Evolutionary conservation across 1,284 basidiomycete species (phyloP), one percentile per base, ranked within the genome.

Genomic region (Tremellales sp.): DNA sequence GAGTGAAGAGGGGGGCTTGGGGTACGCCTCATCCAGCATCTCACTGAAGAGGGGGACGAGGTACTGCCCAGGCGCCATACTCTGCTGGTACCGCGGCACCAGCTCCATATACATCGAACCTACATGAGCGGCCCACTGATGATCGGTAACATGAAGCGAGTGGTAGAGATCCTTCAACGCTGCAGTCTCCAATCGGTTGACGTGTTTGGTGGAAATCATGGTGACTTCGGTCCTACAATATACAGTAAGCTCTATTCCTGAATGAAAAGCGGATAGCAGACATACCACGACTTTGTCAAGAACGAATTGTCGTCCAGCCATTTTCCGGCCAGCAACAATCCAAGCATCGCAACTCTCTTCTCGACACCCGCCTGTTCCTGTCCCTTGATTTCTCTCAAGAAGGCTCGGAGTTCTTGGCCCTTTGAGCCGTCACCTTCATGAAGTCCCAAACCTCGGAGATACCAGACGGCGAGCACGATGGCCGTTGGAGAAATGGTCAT

Each of bases 301-400:
- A 90, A 92, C 0, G 89, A 91, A 63, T 91, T 87, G 63, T 92
- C 88, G 63, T 92, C 88, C 55, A 92, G 66, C 87, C 88, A 91
- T 73, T 92, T 92, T 71, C 91, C 91, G 19, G 88, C 85, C 32
- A 91, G 76, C 81, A 90, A 86, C 54, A 85, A 85, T 26, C 87
- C 88, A n/a, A 92, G 76, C 16, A 88, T 78, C 50, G 89, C 77
- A 21, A 72, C 64, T 28, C 59, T 47, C 44, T 61, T 57, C 51
- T 65, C 72, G 3, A 75, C 72, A 43, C 81, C 80, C 45, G 77
- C 74, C 38, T 21, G 81, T 79, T 22, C 74, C 66, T 37, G 44
- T 32, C 37, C 70, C 72, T 63, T 27, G 63, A 71, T 13, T 68
- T 68, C 53, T 34, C 48, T 71, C 8, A 88, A 71, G 42, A 81